Conservation (phyloP, 1,284 basidiomycete species). For the Ustilago loliicola region DNA sequence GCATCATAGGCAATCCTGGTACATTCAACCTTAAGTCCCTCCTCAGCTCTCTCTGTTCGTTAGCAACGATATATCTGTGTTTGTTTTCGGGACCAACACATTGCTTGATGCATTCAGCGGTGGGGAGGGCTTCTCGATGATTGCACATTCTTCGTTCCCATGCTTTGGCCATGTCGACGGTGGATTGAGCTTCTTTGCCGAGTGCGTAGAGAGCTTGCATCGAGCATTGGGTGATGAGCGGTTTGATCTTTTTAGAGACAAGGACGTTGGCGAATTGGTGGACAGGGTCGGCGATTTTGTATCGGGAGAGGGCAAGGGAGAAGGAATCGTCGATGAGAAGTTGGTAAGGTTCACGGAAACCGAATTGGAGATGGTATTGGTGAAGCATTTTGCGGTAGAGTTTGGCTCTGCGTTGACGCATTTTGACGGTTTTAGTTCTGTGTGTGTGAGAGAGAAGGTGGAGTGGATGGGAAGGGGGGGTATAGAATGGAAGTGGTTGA, state of each 20-base stretch:
- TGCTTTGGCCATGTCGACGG: constrained; percentile 86
- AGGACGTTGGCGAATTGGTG: constrained; percentile 56
- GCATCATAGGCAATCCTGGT: constrained; percentile 62
- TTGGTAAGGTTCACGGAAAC: constrained; percentile 68
- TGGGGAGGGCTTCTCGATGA: constrained; percentile 83
- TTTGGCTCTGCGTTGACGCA: constrained; percentile 69
- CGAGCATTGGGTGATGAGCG: constrained; percentile 69
- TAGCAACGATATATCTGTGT: constrained; percentile 66
- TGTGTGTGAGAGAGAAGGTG: background rate
- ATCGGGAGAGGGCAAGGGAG: constrained; percentile 54
- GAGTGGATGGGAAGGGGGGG: background rate
- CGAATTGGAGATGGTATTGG: constrained; percentile 64
- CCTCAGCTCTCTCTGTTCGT: constrained; percentile 49
- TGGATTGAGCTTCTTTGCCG: constrained; percentile 37
- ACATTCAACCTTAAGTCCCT: constrained; percentile 43
- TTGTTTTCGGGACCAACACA: constrained; percentile 56
- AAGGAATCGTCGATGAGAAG: constrained; percentile 66
- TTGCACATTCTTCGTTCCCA: constrained; percentile 96
- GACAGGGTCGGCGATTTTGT: constrained; percentile 54
- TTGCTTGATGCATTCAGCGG: constrained; percentile 84
- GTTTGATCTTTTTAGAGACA: constrained; percentile 61
- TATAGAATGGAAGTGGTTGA: background rate
- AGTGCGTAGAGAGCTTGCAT: constrained; percentile 66
- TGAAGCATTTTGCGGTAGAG: constrained; percentile 65
- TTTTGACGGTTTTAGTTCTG: constrained; percentile 27